These are phyloP conservation scores for Aurifilum marmelostoma DNA, from an alignment of 2,329 filamentous ascomycete species.

Conservation along the genomic window DNA sequence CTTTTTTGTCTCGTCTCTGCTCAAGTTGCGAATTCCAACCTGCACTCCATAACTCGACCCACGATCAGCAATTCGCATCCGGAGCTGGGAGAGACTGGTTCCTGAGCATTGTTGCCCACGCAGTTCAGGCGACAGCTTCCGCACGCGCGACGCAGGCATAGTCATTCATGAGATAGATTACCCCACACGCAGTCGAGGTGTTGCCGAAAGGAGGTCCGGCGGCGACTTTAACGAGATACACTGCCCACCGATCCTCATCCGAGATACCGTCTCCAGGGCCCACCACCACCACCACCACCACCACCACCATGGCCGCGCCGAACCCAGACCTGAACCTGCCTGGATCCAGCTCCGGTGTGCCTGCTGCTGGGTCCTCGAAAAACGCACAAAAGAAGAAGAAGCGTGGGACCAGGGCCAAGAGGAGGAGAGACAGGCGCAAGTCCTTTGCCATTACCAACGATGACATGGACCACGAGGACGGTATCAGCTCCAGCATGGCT, in stretches of 20 bases:
- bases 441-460: conserved; percentile 74
- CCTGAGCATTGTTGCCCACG: not conserved
- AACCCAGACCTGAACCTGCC: conserved; percentile 5
- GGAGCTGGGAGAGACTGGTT: not conserved
- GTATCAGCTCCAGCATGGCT: conserved; percentile 33
- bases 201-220: not conserved
- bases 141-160: not conserved
- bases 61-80: not conserved
- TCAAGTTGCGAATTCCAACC: not conserved
- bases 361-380: conserved; percentile 25
- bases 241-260: not conserved
- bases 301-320: conserved; percentile 13
- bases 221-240: not conserved
- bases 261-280: conserved; percentile 5
- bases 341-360: conserved; percentile 11
- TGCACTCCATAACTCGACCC: not conserved
- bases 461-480: conserved; percentile 46
- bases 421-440: conserved; percentile 74
- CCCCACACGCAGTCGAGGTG: not conserved
- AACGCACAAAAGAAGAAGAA: conserved; percentile 61
- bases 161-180: not conserved
- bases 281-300: not conserved
- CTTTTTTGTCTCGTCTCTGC: not conserved
- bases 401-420: conserved; percentile 64
- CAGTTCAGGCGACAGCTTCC: not conserved